Evolutionary conservation across 768 basidiomycete species (phyloP).

Genomic region (Coprinellus micaceus): DNA sequence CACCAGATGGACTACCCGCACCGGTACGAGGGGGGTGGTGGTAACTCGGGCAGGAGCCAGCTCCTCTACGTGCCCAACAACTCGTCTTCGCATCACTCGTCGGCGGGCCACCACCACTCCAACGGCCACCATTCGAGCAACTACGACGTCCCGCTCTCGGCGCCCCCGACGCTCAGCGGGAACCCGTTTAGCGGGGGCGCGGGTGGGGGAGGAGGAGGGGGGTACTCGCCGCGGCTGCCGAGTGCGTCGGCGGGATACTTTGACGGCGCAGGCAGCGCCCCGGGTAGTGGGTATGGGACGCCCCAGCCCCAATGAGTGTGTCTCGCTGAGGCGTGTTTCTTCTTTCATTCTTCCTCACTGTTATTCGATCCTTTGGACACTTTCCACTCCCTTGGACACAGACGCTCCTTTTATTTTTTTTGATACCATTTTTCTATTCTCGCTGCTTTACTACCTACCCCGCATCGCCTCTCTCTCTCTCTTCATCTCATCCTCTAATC

Average conservation of each 20-base stretch:
- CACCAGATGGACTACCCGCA: no score
- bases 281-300: slow-evolving; percentile 45
- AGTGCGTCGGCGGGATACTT: slow-evolving; percentile 37
- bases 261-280: slow-evolving; percentile 38
- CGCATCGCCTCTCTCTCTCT: neutral
- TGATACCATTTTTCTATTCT: neutral
- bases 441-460: neutral
- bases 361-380: neutral
- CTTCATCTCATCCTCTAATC: no score
- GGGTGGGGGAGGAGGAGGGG: slow-evolving; percentile 15
- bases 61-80: slow-evolving; percentile 29
- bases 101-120: slow-evolving; percentile 34
- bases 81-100: no score
- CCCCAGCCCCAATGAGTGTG: slow-evolving; percentile 38
- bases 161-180: slow-evolving; percentile 45
- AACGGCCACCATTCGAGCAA: slow-evolving; percentile 20
- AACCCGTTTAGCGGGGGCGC: slow-evolving; percentile 38
- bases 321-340: neutral
- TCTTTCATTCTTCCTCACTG: neutral
- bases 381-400: no score
- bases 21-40: no score
- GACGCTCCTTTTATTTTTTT: neutral
- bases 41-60: slow-evolving; percentile 39
- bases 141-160: slow-evolving; percentile 48
- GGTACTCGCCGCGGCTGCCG: slow-evolving; percentile 32